A percentile compares a stretch with the other conserved stretches of the same genome.
phyloP scores from a whole-genome alignment of 2,329 filamentous ascomycete genomes.

The Colletotrichum sp. region DNA sequence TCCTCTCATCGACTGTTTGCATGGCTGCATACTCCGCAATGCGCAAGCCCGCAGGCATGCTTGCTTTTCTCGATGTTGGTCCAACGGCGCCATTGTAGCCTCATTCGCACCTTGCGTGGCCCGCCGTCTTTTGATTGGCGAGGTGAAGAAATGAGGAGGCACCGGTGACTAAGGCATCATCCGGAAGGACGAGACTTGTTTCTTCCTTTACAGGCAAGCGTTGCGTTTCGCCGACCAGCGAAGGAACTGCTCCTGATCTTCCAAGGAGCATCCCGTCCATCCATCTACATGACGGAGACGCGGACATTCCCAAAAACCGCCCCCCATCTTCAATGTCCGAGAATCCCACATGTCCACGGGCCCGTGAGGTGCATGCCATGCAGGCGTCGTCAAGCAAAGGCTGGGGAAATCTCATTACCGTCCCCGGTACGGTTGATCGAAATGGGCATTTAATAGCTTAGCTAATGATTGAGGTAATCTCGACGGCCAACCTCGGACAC shows the following conservation, averaged over 20 bases:
- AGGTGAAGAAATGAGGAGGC: not conserved
- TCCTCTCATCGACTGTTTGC: not conserved
- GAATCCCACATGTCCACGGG: not conserved
- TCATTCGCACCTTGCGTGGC: not conserved
- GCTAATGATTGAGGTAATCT: not conserved
- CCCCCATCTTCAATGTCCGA: not conserved
- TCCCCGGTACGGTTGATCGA: not conserved
- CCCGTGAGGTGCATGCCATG: not conserved
- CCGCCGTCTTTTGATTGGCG: not conserved
- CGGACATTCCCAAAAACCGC: not conserved
- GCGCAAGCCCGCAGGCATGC: not conserved
- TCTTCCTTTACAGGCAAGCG: not conserved
- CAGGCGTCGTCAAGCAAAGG: not conserved
- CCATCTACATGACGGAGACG: not conserved
- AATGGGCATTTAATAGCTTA: not conserved
- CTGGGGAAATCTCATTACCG: not conserved
- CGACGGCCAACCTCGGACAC: not conserved
- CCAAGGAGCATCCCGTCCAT: not conserved
- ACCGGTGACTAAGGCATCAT: not conserved
- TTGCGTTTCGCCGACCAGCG: not conserved
- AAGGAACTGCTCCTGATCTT: not conserved
- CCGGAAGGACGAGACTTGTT: not conserved
- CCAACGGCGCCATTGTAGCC: accelerated
- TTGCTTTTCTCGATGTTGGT: not conserved
- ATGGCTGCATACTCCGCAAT: not conserved